These are phyloP conservation scores for Radiomyces spectabilis DNA, from an alignment of 192 early-diverging fungal species.

Conservation along the genomic window DNA sequence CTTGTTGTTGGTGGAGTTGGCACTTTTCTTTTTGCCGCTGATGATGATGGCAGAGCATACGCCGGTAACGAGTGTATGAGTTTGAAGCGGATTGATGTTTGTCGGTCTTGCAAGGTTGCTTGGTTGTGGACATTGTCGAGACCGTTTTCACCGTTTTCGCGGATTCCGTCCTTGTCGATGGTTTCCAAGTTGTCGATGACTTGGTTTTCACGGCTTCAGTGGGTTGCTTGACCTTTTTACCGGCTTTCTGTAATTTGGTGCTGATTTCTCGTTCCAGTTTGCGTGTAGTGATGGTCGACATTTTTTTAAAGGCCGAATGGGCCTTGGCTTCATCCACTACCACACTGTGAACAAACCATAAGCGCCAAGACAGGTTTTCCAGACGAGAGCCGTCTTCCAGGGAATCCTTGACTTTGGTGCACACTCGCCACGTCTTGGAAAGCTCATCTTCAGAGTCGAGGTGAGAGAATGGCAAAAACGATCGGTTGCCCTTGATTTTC, in stretches of 20 bases:
- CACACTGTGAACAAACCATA: slow-evolving; percentile 73
- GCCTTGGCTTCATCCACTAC: slow-evolving; percentile 38
- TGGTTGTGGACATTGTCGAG: too few relatives aligned
- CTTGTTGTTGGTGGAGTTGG: neutral
- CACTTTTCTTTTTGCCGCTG: neutral
- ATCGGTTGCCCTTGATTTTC: slow-evolving; percentile 63
- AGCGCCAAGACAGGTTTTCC: slow-evolving; percentile 79
- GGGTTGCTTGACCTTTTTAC: too few relatives aligned
- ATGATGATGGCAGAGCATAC: neutral
- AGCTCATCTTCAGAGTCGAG: slow-evolving; percentile 69
- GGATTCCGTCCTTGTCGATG: slow-evolving; percentile 38
- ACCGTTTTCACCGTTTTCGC: too few relatives aligned
- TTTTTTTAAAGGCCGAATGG: slow-evolving; percentile 36
- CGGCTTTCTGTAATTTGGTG: neutral
- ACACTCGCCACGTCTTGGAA: slow-evolving; percentile 68
- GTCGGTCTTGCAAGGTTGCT: too few relatives aligned
- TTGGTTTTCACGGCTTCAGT: too few relatives aligned
- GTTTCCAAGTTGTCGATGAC: slow-evolving; percentile 49
- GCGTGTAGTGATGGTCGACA: slow-evolving; percentile 45
- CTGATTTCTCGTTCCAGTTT: slow-evolving; percentile 45
- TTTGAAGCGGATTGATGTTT: too few relatives aligned
- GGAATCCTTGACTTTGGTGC: slow-evolving; percentile 77
- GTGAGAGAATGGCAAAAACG: slow-evolving; percentile 59
- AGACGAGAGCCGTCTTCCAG: slow-evolving; percentile 73
- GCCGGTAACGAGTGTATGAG: neutral